Evolutionary conservation across 23 red algal genomes (phyloP), one percentile per base, ranked within the genome.

Genomic region (Gracilaria caudata): DNA sequence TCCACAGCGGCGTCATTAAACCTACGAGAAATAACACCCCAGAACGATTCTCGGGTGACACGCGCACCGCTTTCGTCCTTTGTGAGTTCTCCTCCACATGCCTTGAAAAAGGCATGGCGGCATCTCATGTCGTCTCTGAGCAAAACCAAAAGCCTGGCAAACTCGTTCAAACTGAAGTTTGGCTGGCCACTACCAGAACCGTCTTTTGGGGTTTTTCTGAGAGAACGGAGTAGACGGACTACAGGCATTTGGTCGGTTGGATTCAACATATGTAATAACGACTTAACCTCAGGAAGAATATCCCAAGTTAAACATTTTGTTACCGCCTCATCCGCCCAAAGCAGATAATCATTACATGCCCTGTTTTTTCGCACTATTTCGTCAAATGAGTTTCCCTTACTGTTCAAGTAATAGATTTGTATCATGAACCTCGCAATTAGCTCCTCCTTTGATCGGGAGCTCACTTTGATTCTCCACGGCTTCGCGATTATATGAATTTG

Each of bases 61-160:
- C 46, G 28, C 4, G 0, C 4, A 54, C 38, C 10, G 21, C 10
- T 55, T 54, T 78, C 74, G 0, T 45, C 74, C 19, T 36, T 78
- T 36, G 43, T 57, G 0, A 78, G 11, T 24, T 78, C 74, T 7
- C 0, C 1, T 2, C 51, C 25, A 71, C 65, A 71, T 29, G 32
- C 46, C 25, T 78, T 56, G 2, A 56, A 32, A 3, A 78, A 13
- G 56, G 74, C 74, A 30, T 78, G 45, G 0, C 74, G 44, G 74
- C 74, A 51, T 19, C 20, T 3, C 2, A 56, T 20, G 38, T 56
- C 74, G 26, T 53, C 51, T 26, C 41, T 2, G 1, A 78, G 4
- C 24, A 78, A 13, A 20, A 78, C 46, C 1, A 58, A 10, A 1
- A 78, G 74, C 21, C 74, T 44, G 34, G 40, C 74, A 78, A 57